Evolutionary conservation across 164 flowering plant genomes (phyloP).

Genomic region (Sedum album): DNA sequence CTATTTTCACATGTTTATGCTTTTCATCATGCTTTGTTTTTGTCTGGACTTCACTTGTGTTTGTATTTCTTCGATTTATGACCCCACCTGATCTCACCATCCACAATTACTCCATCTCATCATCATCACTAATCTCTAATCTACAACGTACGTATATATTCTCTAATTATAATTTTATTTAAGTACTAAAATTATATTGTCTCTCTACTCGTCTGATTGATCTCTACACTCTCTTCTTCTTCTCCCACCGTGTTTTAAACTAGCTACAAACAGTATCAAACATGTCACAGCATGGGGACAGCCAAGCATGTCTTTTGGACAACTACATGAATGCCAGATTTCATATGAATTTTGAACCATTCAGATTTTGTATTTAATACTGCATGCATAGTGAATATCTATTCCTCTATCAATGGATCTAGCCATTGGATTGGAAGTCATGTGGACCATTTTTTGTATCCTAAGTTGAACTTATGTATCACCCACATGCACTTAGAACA

Average conservation of each 20-base stretch:
- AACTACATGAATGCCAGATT: constrained; percentile 1
- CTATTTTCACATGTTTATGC: background rate
- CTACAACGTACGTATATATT: background rate
- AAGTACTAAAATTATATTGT: background rate
- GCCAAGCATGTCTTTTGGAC: background rate
- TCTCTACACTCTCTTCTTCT: background rate
- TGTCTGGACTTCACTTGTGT: background rate
- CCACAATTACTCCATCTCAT: background rate
- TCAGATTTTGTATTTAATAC: background rate
- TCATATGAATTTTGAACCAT: background rate
- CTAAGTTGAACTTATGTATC: background rate
- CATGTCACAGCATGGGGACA: constrained; percentile 1
- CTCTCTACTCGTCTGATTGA: background rate
- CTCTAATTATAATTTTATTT: background rate
- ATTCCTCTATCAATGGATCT: background rate
- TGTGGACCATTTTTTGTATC: constrained; percentile 1
- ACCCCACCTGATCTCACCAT: background rate
- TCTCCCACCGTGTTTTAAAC: background rate
- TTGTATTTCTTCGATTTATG: no score
- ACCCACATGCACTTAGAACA: background rate
- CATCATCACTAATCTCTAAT: background rate
- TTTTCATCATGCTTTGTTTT: background rate
- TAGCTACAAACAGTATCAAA: constrained; percentile 1
- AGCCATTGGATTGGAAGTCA: constrained; percentile 1
- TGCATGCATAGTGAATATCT: background rate